Evolutionary conservation across 208 protist species (phyloP), one percentile per base, ranked within the genome.

Genomic region (Trypanosoma grayi): DNA sequence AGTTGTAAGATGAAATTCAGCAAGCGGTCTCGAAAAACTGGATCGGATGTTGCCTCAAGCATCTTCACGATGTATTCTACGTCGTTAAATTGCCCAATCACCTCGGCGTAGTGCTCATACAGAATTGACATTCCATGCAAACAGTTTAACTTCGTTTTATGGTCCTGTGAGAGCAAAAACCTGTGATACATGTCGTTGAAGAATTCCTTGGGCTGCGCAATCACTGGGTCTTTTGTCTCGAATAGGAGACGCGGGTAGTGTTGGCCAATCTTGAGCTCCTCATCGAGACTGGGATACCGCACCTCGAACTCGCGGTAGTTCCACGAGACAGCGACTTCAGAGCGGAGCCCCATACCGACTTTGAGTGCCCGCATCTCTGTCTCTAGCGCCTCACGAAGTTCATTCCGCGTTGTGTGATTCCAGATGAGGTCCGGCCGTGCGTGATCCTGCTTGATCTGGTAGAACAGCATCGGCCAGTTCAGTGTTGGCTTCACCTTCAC

Each of bases 231-330:
- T 8, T 75, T 58, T 24, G 77, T 71, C 51, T 98, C 92, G 44
- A 98, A 94, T 6, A 98, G 74, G 24, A 98, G 55, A 9, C 87
- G 80, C 16, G 90, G 85, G 73, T 97, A 94, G 41, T 95, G 87
- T 44, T 90, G 71, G 5, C 91, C 94, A 34, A 98, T 81, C 30
- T 81, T 78, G 0, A 97, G 76, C 60, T 98, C 94, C n/a, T 80
- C 67, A 18, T 85, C 77, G 16, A 98, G 75, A 48, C 83, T 93
- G 54, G 78, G 81, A 60, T 98, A 98, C 3, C 76, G 63, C 28
- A 98, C 86, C 68, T 97, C 92, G 63, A 98, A 98, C 57, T 98
- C 94, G n/a, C 81, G 60, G 56, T 95, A 90, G 68, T 98, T 98
- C 92, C 94, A 98, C 30, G 86, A 78, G n/a, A 95, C 66, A 34